These are phyloP conservation scores for Trichoderma harzianum DNA, from an alignment of 2,329 filamentous ascomycete species.

Conservation along the genomic window DNA sequence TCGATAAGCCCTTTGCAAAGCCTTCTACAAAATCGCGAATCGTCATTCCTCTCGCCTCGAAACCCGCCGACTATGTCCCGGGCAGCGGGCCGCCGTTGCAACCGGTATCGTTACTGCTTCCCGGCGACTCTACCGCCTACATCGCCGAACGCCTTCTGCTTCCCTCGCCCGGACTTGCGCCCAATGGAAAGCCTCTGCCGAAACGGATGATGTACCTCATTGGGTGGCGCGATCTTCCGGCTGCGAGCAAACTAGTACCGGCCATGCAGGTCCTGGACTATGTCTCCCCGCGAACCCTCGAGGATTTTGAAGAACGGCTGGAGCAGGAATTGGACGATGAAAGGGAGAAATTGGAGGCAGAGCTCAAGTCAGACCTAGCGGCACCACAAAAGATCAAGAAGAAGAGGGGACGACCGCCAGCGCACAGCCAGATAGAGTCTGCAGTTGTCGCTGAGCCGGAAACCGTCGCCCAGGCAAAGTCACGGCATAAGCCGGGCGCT, in stretches of 20 bases:
- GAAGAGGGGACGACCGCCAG: slow-evolving; percentile 30
- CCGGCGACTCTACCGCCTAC: slow-evolving; percentile 52
- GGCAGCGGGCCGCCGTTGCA: slow-evolving; percentile 48
- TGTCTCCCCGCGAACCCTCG: slow-evolving; percentile 53
- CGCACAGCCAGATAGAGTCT: slow-evolving; percentile 32
- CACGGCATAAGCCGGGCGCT: slow-evolving; percentile 28
- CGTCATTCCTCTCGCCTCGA: slow-evolving; percentile 16
- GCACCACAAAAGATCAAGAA: slow-evolving; percentile 23
- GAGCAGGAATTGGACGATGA: slow-evolving; percentile 43
- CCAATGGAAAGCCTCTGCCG: slow-evolving; percentile 36
- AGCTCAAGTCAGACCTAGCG: slow-evolving; percentile 18
- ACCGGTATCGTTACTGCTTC: slow-evolving; percentile 46
- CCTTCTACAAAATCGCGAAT: neutral
- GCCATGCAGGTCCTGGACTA: slow-evolving; percentile 52
- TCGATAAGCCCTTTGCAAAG: neutral
- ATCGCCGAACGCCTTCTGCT: slow-evolving; percentile 54
- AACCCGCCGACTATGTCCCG: slow-evolving; percentile 38
- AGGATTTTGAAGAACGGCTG: slow-evolving; percentile 53
- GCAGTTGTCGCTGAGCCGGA: slow-evolving; percentile 30
- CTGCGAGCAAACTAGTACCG: slow-evolving; percentile 45
- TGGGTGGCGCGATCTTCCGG: slow-evolving; percentile 51
- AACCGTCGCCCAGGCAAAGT: slow-evolving; percentile 22
- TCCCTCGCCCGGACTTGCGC: slow-evolving; percentile 33
- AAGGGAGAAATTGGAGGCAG: slow-evolving; percentile 29
- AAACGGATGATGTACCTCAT: slow-evolving; percentile 53